A percentile compares a stretch with the other conserved stretches of the same genome.
Conservation (phyloP, 805 yeast species). For the Ascoidea asiatica region DNA sequence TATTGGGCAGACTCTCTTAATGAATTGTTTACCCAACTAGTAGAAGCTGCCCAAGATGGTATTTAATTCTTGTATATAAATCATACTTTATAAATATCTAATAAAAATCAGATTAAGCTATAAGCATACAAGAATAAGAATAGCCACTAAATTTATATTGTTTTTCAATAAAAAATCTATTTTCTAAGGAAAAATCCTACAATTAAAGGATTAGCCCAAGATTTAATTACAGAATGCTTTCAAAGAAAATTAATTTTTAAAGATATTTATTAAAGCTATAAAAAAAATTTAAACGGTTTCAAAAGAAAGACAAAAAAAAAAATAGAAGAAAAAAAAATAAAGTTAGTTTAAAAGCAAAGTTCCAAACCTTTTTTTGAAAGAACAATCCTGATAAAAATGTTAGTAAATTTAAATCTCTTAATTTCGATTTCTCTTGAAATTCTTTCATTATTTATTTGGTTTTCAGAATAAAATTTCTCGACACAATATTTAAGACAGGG, state of each 20-base stretch:
- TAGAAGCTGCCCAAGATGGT: constrained; percentile 86
- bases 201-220: constrained; percentile 31
- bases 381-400: not conserved
- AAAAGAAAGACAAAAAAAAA: not conserved
- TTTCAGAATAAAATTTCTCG: not conserved
- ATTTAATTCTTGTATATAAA: no score
- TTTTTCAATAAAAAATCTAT: constrained; percentile 36
- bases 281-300: no score
- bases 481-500: not conserved
- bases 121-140: constrained; percentile 39
- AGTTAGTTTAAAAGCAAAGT: no score
- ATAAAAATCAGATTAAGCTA: constrained; percentile 55
- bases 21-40: constrained; percentile 76
- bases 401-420: no score
- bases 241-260: not conserved
- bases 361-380: not conserved
- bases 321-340: not conserved
- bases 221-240: constrained; percentile 1
- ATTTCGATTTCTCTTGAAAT: no score
- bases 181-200: constrained; percentile 54
- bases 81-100: constrained; percentile 72
- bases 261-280: no score
- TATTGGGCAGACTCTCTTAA: constrained; percentile 79
- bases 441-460: not conserved
- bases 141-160: constrained; percentile 46